phyloP scores from a whole-genome alignment of 768 basidiomycete genomes.

The Pisolithus sp. region DNA sequence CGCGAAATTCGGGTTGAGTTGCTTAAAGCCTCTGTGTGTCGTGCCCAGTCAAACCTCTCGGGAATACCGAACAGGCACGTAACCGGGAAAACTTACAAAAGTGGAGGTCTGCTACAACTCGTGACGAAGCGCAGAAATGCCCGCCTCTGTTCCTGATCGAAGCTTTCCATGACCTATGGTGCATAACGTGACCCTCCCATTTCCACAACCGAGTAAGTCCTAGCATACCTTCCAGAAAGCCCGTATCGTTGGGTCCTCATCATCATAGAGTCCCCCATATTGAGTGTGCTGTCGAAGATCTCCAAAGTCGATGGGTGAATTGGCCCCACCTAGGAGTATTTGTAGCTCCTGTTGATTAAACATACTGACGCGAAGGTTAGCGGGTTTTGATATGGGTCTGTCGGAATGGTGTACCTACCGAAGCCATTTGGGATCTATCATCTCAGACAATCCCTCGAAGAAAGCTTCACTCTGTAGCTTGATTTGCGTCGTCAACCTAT shows the following conservation, averaged over 20 bases:
- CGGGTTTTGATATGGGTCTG: slow-evolving; percentile 5
- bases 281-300: slow-evolving; percentile 73
- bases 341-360: slow-evolving; percentile 97
- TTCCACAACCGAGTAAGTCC: not conserved
- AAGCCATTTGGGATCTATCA: slow-evolving; percentile 89
- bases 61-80: not conserved
- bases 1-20: slow-evolving; percentile 81
- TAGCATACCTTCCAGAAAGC: slow-evolving; percentile 75
- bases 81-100: slow-evolving; percentile 50
- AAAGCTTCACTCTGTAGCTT: slow-evolving; percentile 77
- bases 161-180: slow-evolving; percentile 62
- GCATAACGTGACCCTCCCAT: not conserved
- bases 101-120: slow-evolving; percentile 82
- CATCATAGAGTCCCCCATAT: slow-evolving; percentile 76
- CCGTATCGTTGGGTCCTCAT: slow-evolving; percentile 62
- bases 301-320: slow-evolving; percentile 76
- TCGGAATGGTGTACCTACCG: slow-evolving; percentile 34
- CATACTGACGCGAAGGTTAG: slow-evolving; percentile 49
- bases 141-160: slow-evolving; percentile 75
- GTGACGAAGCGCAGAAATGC: slow-evolving; percentile 87
- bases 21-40: slow-evolving; percentile 65
- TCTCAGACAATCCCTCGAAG: slow-evolving; percentile 87
- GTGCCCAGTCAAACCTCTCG: not conserved
- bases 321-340: slow-evolving; percentile 83
- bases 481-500: slow-evolving; percentile 85